A percentile compares a stretch with the other conserved stretches of the same genome.
Evolutionary conservation across 2,329 filamentous ascomycete species (phyloP).

Genomic region (Nothomitra cinnamomea): DNA sequence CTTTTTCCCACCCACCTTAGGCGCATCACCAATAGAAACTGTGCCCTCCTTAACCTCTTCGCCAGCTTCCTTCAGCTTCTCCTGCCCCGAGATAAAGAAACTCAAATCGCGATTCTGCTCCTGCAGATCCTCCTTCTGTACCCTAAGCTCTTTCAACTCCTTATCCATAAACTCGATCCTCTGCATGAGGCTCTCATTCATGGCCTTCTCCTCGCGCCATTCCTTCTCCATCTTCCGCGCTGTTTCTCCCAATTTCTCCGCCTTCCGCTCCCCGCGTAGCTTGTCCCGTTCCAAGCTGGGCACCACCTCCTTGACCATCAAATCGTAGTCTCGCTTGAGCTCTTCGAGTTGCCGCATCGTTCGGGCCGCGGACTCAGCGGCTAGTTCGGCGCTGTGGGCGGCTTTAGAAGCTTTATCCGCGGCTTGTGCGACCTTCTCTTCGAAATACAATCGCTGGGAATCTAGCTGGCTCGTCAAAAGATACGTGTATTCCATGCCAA

Average conservation of each 20-base stretch:
- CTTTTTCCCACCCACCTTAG: constrained; percentile 1
- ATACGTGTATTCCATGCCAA: constrained; percentile 88
- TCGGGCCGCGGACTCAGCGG: constrained; percentile 32
- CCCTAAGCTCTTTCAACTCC: constrained; percentile 29
- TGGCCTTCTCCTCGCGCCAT: constrained; percentile 71
- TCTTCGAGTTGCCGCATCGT: constrained; percentile 32
- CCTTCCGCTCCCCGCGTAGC: constrained; percentile 48
- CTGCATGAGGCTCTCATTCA: constrained; percentile 65
- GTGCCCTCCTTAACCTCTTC: constrained; percentile 13
- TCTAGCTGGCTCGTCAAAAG: constrained; percentile 86
- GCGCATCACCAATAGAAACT: constrained; percentile 1
- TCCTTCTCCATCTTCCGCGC: constrained; percentile 59
- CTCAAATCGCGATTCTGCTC: constrained; percentile 77
- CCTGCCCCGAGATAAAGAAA: constrained; percentile 73
- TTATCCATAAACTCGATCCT: constrained; percentile 55
- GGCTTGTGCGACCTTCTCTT: constrained; percentile 76
- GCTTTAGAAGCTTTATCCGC: constrained; percentile 77
- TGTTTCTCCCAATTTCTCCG: constrained; percentile 55
- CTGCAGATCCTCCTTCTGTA: constrained; percentile 52
- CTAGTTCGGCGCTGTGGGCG: constrained; percentile 45
- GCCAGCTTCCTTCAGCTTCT: constrained; percentile 59
- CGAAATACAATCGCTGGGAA: constrained; percentile 82
- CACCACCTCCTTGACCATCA: constrained; percentile 39
- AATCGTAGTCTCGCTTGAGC: constrained; percentile 37
- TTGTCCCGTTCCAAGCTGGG: constrained; percentile 56